Evolutionary conservation across 352 stramenopile species (phyloP), one percentile per base, ranked within the genome.

Genomic region (Nothophytophthora sp.): DNA sequence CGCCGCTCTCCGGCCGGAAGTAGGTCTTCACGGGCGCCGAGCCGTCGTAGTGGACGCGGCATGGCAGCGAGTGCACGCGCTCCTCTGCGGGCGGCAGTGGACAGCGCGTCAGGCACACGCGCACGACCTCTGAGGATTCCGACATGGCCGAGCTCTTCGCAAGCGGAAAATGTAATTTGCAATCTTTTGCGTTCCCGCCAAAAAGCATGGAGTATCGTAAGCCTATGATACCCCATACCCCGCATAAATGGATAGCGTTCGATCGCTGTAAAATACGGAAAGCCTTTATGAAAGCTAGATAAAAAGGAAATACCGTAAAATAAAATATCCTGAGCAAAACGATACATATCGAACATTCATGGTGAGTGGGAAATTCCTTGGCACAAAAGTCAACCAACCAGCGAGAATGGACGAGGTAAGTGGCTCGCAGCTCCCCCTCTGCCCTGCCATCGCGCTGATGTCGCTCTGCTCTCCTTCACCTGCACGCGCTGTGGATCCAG

Each of bases 61-160:
- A 94, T 15, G 84, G 84, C 38, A 94, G 58, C 23, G 79, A 86
- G 59, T 94, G 84, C 51, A 94, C 73, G 23, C 54, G 63, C 40
- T 78, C 45, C 30, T 88, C 76, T 1, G 71, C 34, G 7, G 77
- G 51, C 15, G 73, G 71, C 44, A 94, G 58, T 24, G 84, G 84
- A 28, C 81, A 94, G 38, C 84, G 76, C 63, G 81, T 91, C 40
- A 89, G 63, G 60, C 81, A 92, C 34, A 94, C 73, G 30, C 59
- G 60, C 28, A 75, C 61, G 12, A 36, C 47, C 5, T 28, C 46
- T 16, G 58, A 52, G 16, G 45, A 27, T 32, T 68, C 50, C 15
- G 43, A 35, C 63, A 73, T 73, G 0, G 12, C 50, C 36, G 18
- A 23, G 35, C 12, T 35, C 24, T 23, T 52, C 38, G 20, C 30